Evolutionary conservation across 352 stramenopile species (phyloP), one percentile per base, ranked within the genome.

Genomic region (Pythium aristosporum): DNA sequence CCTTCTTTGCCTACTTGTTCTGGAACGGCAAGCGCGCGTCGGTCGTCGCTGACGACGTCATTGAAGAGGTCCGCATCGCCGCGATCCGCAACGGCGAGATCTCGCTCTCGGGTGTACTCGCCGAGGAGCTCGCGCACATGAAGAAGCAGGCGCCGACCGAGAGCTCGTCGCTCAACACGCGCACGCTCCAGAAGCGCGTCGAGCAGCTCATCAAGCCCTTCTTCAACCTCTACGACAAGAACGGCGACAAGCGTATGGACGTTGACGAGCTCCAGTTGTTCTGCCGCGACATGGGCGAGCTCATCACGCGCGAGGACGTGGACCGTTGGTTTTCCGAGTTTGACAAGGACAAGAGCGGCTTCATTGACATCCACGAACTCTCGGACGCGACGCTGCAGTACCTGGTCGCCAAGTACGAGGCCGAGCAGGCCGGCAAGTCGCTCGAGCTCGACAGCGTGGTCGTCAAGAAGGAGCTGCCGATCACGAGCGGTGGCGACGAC

Each of bases 311-410:
- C 32, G 78, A 92, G 5, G 85, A 98, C 61, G 63, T 97, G 16
- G 67, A 90, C 44, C 73, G 72, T 30, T 89, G 98, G 69, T 96
- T 98, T 64, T 54, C 60, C 4, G 77, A 90, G 28, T 96, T 96
- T 42, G 96, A 99, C 78, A 89, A 81, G 47, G 87, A 99, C 73
- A 79, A 88, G 39, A 92, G 85, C 66, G 91, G 94, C 30, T 86
- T 77, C 65, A 96, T 99, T 63, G 88, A 96, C 60, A 98, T 98
- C 60, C 78, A 96, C 60, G 97, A 99, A 79, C 98, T 99, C 60
- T 88, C 98, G 20, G 76, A 85, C 61, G 88, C 89, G 28, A 95
- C 89, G 28, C 88, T 97, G 50, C 76, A 79, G 56, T 92, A 96
- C 61, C 65, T 98, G 42, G 72, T 96, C 21, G 76, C 82, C 59